phyloP scores from a whole-genome alignment of 2,329 filamentous ascomycete species.

The Xylaria sp. region DNA sequence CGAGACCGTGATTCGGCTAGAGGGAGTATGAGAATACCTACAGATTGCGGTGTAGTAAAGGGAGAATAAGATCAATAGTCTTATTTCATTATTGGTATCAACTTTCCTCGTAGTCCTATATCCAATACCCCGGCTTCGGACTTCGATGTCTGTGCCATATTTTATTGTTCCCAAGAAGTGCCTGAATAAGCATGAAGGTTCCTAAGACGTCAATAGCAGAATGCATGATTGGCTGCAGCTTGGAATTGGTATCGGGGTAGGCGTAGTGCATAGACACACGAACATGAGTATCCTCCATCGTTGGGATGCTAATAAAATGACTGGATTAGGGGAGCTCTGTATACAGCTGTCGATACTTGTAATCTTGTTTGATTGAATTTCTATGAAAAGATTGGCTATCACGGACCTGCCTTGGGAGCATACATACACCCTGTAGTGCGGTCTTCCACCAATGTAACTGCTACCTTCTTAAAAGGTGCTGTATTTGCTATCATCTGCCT shows the following conservation, averaged over 20 bases:
- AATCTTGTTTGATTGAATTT: background rate
- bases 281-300: too few relatives aligned
- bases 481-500: background rate
- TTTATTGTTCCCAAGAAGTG: background rate
- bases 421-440: background rate
- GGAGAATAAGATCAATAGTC: slow-evolving; percentile 12
- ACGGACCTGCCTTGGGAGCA: background rate
- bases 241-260: background rate
- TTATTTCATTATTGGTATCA: slow-evolving; percentile 10
- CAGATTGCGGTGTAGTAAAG: background rate
- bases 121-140: background rate
- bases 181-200: background rate
- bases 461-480: too few relatives aligned
- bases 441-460: too few relatives aligned
- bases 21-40: background rate
- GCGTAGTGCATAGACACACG: background rate
- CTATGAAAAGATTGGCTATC: background rate
- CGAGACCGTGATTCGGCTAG: background rate
- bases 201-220: slow-evolving; percentile 14
- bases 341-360: background rate
- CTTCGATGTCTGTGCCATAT: background rate
- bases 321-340: background rate
- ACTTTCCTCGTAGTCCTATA: background rate
- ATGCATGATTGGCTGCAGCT: slow-evolving; percentile 20
- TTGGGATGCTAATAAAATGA: too few relatives aligned